Evolutionary conservation across 257 asterid genomes (phyloP), one percentile per base, ranked within the genome.

Genomic region (Primulina eburnea): DNA sequence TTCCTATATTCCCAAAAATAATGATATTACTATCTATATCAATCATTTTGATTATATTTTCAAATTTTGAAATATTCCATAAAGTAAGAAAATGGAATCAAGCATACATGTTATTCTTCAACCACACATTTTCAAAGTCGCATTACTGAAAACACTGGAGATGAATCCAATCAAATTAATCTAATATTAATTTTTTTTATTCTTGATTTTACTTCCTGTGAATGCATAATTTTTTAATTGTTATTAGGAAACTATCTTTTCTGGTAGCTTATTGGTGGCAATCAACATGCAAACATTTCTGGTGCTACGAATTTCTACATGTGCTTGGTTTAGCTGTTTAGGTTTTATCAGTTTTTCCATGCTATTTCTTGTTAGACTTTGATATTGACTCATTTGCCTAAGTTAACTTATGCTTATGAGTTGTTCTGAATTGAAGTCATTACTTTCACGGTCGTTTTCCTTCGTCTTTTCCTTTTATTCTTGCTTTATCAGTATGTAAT

Each of bases 401-500:
- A 16, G 57, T 17, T 5, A 14, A 17, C 57, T 1, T 50, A 16
- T 50, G 57, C 20, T 50, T 14, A 50, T 6, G 57, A 50, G 20
- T 50, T 50, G 4, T 50, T 50, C 57, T 50, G 57, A 50, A 50
- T 50, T 5, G 21, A 50, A 50, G 21, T 1, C 7, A 50, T 50
- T 17, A 16, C 57, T 50, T 16, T 50, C 21, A 16, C 1, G 20
- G 20, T 16, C 57, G 16, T 50, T 14, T 16, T 50, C 20, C 20
- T 50, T 50, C 56, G 20, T 16, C 56, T 14, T 16, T 50, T 12
- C 20, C 20, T 50, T 50, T 16, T 14, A 16, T 50, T 50, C 20
- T 50, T 5, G 2, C 5, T 60, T 71, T 33, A 58, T 79, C 58
- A 40, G 47, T 65, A 43, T 62, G 60, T 65, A 74, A 33, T 81